These are phyloP conservation scores for Massospora cicadina DNA, from an alignment of 371 early-diverging fungal species.

Conservation along the genomic window DNA sequence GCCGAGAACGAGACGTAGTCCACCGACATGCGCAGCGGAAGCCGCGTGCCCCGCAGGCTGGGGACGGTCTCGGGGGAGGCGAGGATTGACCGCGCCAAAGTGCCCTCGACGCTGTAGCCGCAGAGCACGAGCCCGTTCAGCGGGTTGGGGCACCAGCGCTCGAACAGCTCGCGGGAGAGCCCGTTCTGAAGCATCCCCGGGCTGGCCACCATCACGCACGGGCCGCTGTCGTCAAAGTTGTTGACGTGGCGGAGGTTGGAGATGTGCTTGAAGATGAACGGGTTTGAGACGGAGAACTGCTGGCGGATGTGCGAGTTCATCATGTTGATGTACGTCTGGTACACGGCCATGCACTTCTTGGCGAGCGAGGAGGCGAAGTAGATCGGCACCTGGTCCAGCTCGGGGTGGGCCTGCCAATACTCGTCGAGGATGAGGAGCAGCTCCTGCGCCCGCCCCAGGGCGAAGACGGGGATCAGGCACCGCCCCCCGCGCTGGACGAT, in stretches of 20 bases:
- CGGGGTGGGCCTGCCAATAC: constrained; percentile 94
- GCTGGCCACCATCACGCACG: constrained; percentile 99
- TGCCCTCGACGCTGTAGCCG: constrained; percentile 99
- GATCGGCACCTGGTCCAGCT: constrained; percentile 90
- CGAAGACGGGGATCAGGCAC: constrained; percentile 98
- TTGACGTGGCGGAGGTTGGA: constrained; percentile 80
- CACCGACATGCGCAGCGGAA: constrained; percentile 84
- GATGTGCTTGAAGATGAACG: constrained; percentile 97
- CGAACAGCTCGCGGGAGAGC: constrained; percentile 92
- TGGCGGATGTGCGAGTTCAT: constrained; percentile 96
- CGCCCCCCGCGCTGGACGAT: constrained; percentile 94
- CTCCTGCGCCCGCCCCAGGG: constrained; percentile 98
- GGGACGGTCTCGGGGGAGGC: constrained; percentile 89
- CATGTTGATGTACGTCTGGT: constrained; percentile 99
- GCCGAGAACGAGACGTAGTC: constrained; percentile 99
- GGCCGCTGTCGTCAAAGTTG: constrained; percentile 94
- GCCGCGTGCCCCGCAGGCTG: constrained; percentile 66
- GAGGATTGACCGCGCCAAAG: constrained; percentile 89
- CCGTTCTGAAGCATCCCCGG: constrained; percentile 99
- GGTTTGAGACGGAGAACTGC: constrained; percentile 84
- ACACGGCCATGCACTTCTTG: constrained; percentile 96
- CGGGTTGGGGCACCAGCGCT: constrained; percentile 93
- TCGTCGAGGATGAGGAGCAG: constrained; percentile 97
- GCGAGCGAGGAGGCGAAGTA: constrained; percentile 97
- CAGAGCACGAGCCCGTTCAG: constrained; percentile 96